A percentile compares a stretch with the other conserved stretches of the same genome.
Evolutionary conservation across 306 rosid species (phyloP).

Genomic region (Gleditsia sinensis): DNA sequence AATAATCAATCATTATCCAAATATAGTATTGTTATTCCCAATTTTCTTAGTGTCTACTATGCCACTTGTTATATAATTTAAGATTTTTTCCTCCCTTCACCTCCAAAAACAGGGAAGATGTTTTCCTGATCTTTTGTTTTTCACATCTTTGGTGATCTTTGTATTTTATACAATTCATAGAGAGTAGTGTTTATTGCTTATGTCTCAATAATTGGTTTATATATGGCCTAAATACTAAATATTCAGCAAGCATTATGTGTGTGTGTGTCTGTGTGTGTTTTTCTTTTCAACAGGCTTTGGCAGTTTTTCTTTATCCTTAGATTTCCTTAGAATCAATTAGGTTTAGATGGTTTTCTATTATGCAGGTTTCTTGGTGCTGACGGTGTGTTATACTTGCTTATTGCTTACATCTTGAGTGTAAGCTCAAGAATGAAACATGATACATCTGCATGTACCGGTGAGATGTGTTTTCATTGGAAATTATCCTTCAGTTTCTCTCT

Average conservation of each 20-base stretch:
- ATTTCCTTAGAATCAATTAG: slow-evolving; percentile 47
- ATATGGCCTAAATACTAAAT: slow-evolving; percentile 1
- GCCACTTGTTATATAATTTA: background rate
- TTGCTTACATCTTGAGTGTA: slow-evolving; percentile 29
- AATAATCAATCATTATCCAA: background rate
- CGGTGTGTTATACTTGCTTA: slow-evolving; percentile 39
- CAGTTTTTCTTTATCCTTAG: slow-evolving; percentile 17
- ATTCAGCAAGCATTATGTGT: slow-evolving; percentile 14
- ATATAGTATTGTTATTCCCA: background rate
- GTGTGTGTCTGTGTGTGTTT: too few species aligned
- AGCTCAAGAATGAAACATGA: slow-evolving; percentile 37
- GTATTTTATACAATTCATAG: background rate
- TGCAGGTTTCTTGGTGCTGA: slow-evolving; percentile 69
- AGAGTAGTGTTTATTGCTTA: slow-evolving; percentile 8
- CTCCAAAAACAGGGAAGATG: background rate
- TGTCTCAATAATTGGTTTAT: slow-evolving; percentile 6
- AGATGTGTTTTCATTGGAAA: slow-evolving; percentile 42
- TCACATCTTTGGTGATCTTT: background rate
- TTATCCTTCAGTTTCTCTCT: slow-evolving; percentile 20
- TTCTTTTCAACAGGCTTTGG: slow-evolving; percentile 5
- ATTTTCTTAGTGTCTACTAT: background rate
- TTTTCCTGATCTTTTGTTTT: background rate
- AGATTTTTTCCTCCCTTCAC: slow-evolving; percentile 16
- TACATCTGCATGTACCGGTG: slow-evolving; percentile 44
- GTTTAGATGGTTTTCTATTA: slow-evolving; percentile 56